phyloP scores from a whole-genome alignment of 2,329 filamentous ascomycete genomes.

The Exophiala oligosperma region DNA sequence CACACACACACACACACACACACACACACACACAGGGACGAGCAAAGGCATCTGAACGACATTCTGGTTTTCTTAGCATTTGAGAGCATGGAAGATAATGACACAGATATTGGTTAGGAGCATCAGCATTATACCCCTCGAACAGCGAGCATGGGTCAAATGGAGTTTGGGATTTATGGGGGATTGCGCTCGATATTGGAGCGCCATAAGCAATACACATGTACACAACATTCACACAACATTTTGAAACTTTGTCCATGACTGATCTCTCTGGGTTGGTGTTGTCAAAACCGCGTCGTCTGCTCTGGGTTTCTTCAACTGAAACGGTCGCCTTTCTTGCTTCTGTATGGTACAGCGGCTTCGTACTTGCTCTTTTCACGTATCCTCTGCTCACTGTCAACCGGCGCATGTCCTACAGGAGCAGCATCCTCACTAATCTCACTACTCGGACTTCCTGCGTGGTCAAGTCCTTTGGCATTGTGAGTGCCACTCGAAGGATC shows the following conservation, averaged over 20 bases:
- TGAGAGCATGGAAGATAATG: slow-evolving; percentile 7
- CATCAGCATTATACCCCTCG: slow-evolving; percentile 12
- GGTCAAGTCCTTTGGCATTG: slow-evolving; percentile 43
- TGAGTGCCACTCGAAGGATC: slow-evolving; percentile 25
- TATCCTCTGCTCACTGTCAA: slow-evolving; percentile 66
- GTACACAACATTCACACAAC: slow-evolving; percentile 11
- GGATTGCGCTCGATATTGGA: not conserved
- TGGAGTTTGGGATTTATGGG: slow-evolving; percentile 7
- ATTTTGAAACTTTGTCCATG: slow-evolving; percentile 1
- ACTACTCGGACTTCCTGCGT: slow-evolving; percentile 67
- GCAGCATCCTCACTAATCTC: slow-evolving; percentile 80
- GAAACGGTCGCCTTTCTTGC: slow-evolving; percentile 84
- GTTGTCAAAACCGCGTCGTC: not conserved
- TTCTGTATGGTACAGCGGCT: slow-evolving; percentile 70
- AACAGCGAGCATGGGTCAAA: not conserved
- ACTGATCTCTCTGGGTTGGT: not conserved
- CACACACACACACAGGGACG: not conserved
- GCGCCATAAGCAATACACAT: not conserved
- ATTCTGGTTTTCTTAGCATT: not conserved
- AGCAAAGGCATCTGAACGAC: not conserved
- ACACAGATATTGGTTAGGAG: not conserved
- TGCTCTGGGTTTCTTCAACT: slow-evolving; percentile 42
- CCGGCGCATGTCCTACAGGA: slow-evolving; percentile 76
- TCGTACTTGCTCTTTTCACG: slow-evolving; percentile 89
- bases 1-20: not conserved